Percentiles rank a stretch among this genome's conserved stretches.
These are phyloP conservation scores for Leccinum fallax DNA, from an alignment of 1,284 basidiomycete genomes.

Conservation along the genomic window DNA sequence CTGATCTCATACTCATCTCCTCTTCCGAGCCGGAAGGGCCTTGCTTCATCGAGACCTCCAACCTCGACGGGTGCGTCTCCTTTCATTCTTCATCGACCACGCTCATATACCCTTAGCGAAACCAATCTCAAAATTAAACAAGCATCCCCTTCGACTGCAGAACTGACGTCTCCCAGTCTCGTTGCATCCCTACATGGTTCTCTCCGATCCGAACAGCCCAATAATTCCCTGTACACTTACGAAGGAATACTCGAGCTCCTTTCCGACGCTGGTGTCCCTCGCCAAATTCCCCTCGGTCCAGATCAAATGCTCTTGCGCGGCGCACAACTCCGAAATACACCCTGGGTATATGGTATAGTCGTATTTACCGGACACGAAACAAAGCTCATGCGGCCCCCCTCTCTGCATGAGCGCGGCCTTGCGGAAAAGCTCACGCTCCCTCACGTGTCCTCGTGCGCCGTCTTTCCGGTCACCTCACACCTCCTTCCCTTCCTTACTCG, in stretches of 20 bases:
- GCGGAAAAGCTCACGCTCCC: too few relatives aligned
- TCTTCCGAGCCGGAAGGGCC: slow-evolving; percentile 96
- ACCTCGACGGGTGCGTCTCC: slow-evolving; percentile 85
- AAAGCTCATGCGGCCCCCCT: slow-evolving; percentile 80
- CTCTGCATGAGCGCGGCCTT: too few relatives aligned
- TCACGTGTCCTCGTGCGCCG: too few relatives aligned
- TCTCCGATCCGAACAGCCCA: slow-evolving; percentile 93
- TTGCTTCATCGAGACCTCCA: slow-evolving; percentile 97
- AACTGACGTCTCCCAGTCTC: slow-evolving; percentile 77
- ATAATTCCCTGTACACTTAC: slow-evolving; percentile 97
- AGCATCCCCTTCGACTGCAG: slow-evolving; percentile 81
- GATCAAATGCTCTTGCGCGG: slow-evolving; percentile 95
- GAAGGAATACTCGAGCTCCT: slow-evolving; percentile 82
- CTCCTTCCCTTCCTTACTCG: too few relatives aligned
- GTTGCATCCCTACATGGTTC: slow-evolving; percentile 80
- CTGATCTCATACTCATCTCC: slow-evolving; percentile 87
- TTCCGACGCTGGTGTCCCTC: slow-evolving; percentile 59
- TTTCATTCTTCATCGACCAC: background rate
- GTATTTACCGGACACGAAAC: slow-evolving; percentile 99
- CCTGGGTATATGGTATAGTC: slow-evolving; percentile 94
- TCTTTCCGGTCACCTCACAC: too few relatives aligned
- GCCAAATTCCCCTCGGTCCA: slow-evolving; percentile 89
- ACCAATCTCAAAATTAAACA: slow-evolving; percentile 99
- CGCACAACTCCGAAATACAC: slow-evolving; percentile 95
- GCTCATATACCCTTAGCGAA: slow-evolving; percentile 58